Evolutionary conservation across 768 basidiomycete species (phyloP).

Genomic region (Hemileccinum impolitum): DNA sequence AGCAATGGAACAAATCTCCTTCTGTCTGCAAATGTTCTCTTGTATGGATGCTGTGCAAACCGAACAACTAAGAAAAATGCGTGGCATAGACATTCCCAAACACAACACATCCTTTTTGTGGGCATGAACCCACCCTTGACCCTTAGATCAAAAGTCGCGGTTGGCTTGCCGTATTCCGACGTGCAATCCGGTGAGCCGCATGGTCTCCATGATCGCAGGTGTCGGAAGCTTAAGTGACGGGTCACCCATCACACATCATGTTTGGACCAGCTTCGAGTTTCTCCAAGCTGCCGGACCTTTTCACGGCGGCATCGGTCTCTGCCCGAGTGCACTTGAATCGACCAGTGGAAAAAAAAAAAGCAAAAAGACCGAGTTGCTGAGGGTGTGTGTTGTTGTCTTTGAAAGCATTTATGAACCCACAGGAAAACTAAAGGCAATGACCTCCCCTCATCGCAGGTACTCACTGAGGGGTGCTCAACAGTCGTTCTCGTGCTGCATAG

Average conservation of each 20-base stretch:
- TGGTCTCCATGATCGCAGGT: slow-evolving; percentile 27
- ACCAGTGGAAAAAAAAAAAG: slow-evolving; percentile 34
- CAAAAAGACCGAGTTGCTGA: slow-evolving; percentile 20
- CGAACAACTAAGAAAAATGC: slow-evolving; percentile 20
- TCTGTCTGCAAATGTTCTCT: slow-evolving; percentile 12
- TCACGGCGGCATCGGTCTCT: slow-evolving; percentile 39
- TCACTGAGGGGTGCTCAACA: slow-evolving; percentile 9
- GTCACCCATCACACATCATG: slow-evolving; percentile 19
- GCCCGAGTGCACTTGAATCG: slow-evolving; percentile 41
- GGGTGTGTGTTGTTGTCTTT: slow-evolving; percentile 14
- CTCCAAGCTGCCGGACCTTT: slow-evolving; percentile 13
- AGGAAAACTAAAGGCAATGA: too few relatives aligned
- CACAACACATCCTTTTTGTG: slow-evolving; percentile 21
- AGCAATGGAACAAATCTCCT: slow-evolving; percentile 8
- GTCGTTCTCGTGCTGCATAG: slow-evolving; percentile 9
- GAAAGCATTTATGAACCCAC: slow-evolving; percentile 17
- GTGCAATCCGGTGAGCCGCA: slow-evolving; percentile 19
- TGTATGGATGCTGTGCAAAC: slow-evolving; percentile 15
- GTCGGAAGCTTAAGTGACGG: slow-evolving; percentile 18
- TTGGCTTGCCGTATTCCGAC: too few relatives aligned
- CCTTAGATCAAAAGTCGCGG: slow-evolving; percentile 15
- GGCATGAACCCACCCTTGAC: slow-evolving; percentile 6
- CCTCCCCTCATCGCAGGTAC: slow-evolving; percentile 14
- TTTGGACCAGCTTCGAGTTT: slow-evolving; percentile 7
- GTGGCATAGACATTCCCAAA: slow-evolving; percentile 15